phyloP scores from a whole-genome alignment of 2,329 filamentous ascomycete species.

The Xylaria sp. region DNA sequence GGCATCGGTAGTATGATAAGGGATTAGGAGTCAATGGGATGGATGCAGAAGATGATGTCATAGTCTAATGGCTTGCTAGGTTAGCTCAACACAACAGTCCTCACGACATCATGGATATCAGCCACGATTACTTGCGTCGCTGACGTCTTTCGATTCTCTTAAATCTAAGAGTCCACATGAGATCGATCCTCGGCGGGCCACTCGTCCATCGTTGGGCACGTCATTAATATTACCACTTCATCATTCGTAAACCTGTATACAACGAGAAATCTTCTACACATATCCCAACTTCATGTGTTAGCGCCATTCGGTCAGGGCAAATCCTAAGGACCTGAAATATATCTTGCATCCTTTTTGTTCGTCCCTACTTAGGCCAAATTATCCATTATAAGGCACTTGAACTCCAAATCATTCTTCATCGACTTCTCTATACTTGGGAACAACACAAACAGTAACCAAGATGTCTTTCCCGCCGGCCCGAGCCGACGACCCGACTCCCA shows the following conservation, averaged over 20 bases:
- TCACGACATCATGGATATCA: not conserved
- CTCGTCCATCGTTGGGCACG: not conserved
- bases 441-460: not conserved
- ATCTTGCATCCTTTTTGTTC: not conserved
- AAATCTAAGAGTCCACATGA: not conserved
- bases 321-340: not conserved
- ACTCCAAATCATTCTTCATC: not conserved
- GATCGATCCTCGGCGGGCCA: not conserved
- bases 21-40: not conserved
- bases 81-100: not conserved
- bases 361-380: not conserved
- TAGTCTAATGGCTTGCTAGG: not conserved
- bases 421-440: not conserved
- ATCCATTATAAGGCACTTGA: not conserved
- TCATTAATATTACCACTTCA: not conserved
- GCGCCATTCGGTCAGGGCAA: not conserved
- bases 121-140: not conserved
- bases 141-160: not conserved
- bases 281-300: not conserved
- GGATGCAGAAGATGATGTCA: not conserved
- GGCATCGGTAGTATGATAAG: not conserved
- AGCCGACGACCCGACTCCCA: slow-evolving; percentile 29
- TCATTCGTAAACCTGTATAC: not conserved
- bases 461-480: slow-evolving; percentile 50
- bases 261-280: not conserved